A percentile compares a stretch with the other conserved stretches of the same genome.
Conservation (phyloP, 1,139 yeast species). For the Petasospora fabianii region DNA sequence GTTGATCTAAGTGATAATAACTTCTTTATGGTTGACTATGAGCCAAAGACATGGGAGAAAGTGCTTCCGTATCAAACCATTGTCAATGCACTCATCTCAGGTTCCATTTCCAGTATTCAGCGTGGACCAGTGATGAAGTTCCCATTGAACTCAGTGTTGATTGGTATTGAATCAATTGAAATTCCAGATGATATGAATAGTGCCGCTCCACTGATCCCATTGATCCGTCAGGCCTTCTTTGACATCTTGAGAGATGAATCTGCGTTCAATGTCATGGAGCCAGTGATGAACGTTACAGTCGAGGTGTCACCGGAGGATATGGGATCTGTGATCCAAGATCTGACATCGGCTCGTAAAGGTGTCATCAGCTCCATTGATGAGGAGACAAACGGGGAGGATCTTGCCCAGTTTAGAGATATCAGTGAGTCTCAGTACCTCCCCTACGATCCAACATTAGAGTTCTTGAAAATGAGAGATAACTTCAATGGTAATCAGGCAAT, state of each 20-base stretch:
- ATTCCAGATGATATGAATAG: constrained; percentile 52
- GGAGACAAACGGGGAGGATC: constrained; percentile 40
- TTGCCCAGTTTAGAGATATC: constrained; percentile 47
- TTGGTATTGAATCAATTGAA: constrained; percentile 48
- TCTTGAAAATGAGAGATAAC: constrained; percentile 23
- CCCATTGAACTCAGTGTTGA: constrained; percentile 60
- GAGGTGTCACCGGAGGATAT: constrained; percentile 66
- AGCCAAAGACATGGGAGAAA: constrained; percentile 26
- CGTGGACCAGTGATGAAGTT: constrained; percentile 52
- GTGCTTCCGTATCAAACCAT: constrained; percentile 52
- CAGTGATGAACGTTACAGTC: constrained; percentile 78
- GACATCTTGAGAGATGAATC: constrained; percentile 34
- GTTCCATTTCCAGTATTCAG: constrained; percentile 69
- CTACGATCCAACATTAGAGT: constrained; percentile 43
- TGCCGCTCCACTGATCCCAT: constrained; percentile 38
- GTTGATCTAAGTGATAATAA: constrained; percentile 37
- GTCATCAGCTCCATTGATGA: constrained; percentile 62
- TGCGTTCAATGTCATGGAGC: constrained; percentile 65
- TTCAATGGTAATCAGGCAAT: constrained; percentile 48
- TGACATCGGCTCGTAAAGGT: constrained; percentile 68
- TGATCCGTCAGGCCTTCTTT: constrained; percentile 42
- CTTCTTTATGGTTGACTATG: constrained; percentile 30
- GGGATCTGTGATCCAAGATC: constrained; percentile 83
- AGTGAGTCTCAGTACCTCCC: constrained; percentile 56
- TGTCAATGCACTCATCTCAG: constrained; percentile 52